Conservation (phyloP, 129 eudicot species). For the Mikania micrantha region DNA sequence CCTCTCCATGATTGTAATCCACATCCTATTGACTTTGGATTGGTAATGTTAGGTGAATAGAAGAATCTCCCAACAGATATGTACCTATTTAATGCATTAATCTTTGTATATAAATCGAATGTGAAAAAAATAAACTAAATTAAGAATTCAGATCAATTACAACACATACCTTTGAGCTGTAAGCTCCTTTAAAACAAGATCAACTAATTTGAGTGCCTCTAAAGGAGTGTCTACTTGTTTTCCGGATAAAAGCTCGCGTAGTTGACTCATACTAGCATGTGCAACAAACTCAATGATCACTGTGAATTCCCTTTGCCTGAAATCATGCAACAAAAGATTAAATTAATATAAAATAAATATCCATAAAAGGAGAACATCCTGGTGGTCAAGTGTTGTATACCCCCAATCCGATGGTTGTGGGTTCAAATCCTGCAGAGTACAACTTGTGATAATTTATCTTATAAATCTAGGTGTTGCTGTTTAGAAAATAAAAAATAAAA, state of each 20-base stretch:
- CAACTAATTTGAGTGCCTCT: conserved; percentile 50
- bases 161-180: conserved; percentile 43
- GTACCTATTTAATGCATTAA: conserved; percentile 33
- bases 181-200: conserved; percentile 52
- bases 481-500: conserved; percentile 7
- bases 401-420: no score
- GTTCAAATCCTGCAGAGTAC: no score
- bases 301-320: conserved; percentile 46
- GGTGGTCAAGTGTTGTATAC: no score
- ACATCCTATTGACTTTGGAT: conserved; percentile 55
- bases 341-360: neutral
- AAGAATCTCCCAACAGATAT: conserved; percentile 72
- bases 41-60: conserved; percentile 58
- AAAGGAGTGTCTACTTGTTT: conserved; percentile 46
- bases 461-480: no score
- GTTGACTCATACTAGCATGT: conserved; percentile 44
- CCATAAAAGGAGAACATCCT: conserved; percentile 1
- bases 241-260: conserved; percentile 46
- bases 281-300: conserved; percentile 56
- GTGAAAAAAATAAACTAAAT: neutral
- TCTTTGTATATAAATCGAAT: neutral
- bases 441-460: no score
- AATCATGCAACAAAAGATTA: conserved; percentile 15
- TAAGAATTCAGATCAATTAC: neutral
- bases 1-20: conserved; percentile 88